phyloP scores from a whole-genome alignment of 768 basidiomycete genomes.

The Lentinus brumalis region DNA sequence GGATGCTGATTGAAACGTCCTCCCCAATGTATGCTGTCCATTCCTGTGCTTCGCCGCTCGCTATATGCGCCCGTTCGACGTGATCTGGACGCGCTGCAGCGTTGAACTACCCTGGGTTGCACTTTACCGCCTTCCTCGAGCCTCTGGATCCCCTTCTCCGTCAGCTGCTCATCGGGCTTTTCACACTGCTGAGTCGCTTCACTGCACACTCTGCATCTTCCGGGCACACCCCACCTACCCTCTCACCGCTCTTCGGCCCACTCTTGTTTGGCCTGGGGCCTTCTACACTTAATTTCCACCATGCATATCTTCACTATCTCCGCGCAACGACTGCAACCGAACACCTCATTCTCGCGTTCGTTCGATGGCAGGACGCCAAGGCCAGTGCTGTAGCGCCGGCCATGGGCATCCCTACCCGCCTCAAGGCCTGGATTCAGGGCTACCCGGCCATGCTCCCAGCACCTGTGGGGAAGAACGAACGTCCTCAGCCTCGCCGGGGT shows the following conservation, averaged over 20 bases:
- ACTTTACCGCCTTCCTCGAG: conserved; percentile 72
- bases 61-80: no score
- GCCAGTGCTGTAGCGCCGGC: conserved; percentile 50
- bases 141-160: conserved; percentile 54
- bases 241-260: conserved; percentile 89
- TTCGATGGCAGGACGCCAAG: conserved; percentile 72
- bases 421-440: conserved; percentile 89
- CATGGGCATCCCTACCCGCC: conserved; percentile 76
- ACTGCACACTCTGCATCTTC: conserved; percentile 82
- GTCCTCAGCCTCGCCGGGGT: conserved; percentile 71
- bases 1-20: background rate
- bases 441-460: conserved; percentile 81
- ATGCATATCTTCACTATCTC: conserved; percentile 71
- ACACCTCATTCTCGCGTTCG: conserved; percentile 88
- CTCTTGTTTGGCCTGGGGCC: conserved; percentile 81
- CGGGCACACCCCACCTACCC: conserved; percentile 88
- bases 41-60: no score
- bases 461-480: conserved; percentile 49
- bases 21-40: background rate
- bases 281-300: conserved; percentile 51
- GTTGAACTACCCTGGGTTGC: conserved; percentile 65
- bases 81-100: conserved; percentile 38
- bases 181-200: conserved; percentile 81
- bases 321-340: conserved; percentile 87
- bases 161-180: conserved; percentile 64